phyloP scores from a whole-genome alignment of 2,329 filamentous ascomycete genomes.

The Moelleriella libera region DNA sequence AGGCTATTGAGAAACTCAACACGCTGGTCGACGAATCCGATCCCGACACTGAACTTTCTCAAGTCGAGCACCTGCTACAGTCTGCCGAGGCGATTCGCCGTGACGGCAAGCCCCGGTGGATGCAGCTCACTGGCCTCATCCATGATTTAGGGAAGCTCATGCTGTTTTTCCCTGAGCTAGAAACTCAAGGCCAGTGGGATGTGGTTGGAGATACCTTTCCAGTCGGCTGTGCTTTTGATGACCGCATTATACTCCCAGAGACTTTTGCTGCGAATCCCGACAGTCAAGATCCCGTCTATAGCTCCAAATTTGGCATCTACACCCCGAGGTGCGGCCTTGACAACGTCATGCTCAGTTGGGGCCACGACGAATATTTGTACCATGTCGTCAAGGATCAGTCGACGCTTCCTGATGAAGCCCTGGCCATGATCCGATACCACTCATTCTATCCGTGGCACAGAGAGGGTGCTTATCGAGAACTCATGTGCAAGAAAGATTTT shows the following conservation, averaged over 20 bases:
- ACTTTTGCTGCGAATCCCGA: slow-evolving; percentile 72
- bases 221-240: slow-evolving; percentile 61
- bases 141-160: slow-evolving; percentile 72
- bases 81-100: slow-evolving; percentile 79
- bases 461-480: slow-evolving; percentile 62
- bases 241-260: slow-evolving; percentile 66
- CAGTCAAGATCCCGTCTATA: slow-evolving; percentile 53
- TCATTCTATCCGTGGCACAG: slow-evolving; percentile 88
- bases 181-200: slow-evolving; percentile 79
- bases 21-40: slow-evolving; percentile 83
- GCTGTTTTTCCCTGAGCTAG: slow-evolving; percentile 53
- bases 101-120: slow-evolving; percentile 72
- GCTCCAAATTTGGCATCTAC: slow-evolving; percentile 70
- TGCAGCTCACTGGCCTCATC: slow-evolving; percentile 65
- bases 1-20: slow-evolving; percentile 87
- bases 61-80: slow-evolving; percentile 84
- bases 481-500: slow-evolving; percentile 75
- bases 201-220: slow-evolving; percentile 81
- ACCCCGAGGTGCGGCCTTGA: slow-evolving; percentile 64
- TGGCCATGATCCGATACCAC: slow-evolving; percentile 90
- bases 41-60: slow-evolving; percentile 73
- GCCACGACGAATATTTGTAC: slow-evolving; percentile 80
- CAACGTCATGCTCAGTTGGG: slow-evolving; percentile 83
- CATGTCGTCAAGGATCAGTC: slow-evolving; percentile 75
- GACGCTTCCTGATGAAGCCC: slow-evolving; percentile 62